Evolutionary conservation across 2,329 filamentous ascomycete species (phyloP).

Genomic region (Sphaerulina populicola): DNA sequence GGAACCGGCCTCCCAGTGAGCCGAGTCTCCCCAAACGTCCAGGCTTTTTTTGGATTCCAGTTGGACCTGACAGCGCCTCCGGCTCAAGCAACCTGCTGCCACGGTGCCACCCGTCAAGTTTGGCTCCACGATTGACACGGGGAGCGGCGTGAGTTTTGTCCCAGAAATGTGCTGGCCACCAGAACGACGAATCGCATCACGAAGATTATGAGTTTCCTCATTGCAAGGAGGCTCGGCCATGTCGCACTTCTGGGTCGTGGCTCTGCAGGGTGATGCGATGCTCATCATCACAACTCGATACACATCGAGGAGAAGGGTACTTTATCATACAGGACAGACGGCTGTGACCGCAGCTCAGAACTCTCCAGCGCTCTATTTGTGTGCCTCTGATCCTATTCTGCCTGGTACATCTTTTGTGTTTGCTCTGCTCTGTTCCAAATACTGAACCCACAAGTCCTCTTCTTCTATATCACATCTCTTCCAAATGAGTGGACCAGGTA

Average conservation of each 20-base stretch:
- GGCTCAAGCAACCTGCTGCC: slow-evolving; percentile 5
- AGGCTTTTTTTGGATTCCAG: not conserved
- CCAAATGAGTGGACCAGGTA: slow-evolving; percentile 7
- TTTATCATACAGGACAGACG: not conserved
- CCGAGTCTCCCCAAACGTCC: not conserved
- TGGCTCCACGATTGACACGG: slow-evolving; percentile 2
- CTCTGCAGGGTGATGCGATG: slow-evolving; percentile 1
- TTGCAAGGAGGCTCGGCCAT: slow-evolving; percentile 5
- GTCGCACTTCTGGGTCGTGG: not conserved
- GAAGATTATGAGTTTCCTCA: not conserved
- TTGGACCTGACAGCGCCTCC: slow-evolving; percentile 3
- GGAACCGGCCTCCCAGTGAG: not conserved
- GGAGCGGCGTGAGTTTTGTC: not conserved
- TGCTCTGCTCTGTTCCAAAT: not conserved
- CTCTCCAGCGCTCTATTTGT: not conserved
- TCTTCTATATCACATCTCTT: not conserved
- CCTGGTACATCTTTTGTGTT: not conserved
- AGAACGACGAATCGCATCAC: slow-evolving; percentile 1
- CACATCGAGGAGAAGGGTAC: slow-evolving; percentile 2
- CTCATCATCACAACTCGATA: slow-evolving; percentile 1
- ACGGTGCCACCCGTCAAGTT: slow-evolving; percentile 13
- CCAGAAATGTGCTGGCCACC: slow-evolving; percentile 8
- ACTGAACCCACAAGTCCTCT: not conserved
- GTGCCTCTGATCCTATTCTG: not conserved
- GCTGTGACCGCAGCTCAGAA: not conserved